Evolutionary conservation across 2,329 filamentous ascomycete species (phyloP), one percentile per base, ranked within the genome.

Genomic region (Clarireedia paspali): DNA sequence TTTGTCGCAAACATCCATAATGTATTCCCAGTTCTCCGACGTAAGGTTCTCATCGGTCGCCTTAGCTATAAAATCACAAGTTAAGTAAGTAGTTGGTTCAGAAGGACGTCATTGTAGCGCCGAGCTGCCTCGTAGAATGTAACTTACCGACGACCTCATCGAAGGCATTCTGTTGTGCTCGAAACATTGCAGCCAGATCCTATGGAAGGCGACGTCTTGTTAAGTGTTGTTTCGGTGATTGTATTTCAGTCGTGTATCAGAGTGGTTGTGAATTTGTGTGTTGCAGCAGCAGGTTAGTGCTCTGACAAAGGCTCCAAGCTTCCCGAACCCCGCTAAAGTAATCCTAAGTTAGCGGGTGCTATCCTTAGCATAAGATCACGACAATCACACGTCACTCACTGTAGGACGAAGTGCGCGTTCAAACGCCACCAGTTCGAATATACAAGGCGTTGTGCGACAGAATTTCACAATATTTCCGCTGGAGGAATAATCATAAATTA

Each of bases 1-100:
- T 60, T 72, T 73, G 58, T 73, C 71, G 64, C 70, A 72, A 30
- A 72, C 71, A 66, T 73, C 71, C 70, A 73, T 72, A 61, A 73
- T 73, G 62, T 68, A 85, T 70, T 87, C 85, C 85, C 85, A 88
- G 70, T 88, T 87, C 73, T 81, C 79, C 59, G 74, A 68, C 9
- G 70, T 97, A 66, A 97, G 82, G 73, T 96, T 99, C 80, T 99
- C 94, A 74, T 99, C 94, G 56, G 94, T 99, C 69, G 94, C 91
- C 74, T 88, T 88, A 68, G 83, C 85, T 86, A 67, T 63, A 66
- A 17, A 51, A 17, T 36, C 44, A 49, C 44, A 60, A 57, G 53
- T 56, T 64, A 34, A 64, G 63, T 58, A 59, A n/a, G 30, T 34
- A 34, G 9, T 34, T 34, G 7, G 30, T 34, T 34, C 30, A 34